Evolutionary conservation across 345 rosid species (phyloP), one percentile per base, ranked within the genome.

Genomic region (Populus nigra): DNA sequence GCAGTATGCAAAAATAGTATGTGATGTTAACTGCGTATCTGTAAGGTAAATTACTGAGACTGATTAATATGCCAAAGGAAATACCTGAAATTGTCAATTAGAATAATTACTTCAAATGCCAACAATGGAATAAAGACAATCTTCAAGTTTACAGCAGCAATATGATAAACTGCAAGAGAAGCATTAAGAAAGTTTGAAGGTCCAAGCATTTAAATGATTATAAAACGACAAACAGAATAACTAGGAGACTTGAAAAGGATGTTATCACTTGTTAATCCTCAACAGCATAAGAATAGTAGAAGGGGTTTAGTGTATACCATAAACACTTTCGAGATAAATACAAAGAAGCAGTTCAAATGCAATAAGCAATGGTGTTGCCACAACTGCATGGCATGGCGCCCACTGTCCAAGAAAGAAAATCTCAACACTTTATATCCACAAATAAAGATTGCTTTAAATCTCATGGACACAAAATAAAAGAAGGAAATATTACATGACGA

Each of bases 341-440:
- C 98, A 96, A 76, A 96, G 97, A 65, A 96, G 98, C 79, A 96
- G 83, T 83, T 96, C 99, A 83, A 93, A 96, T 72, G 98, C 96
- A 79, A 93, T 53, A 82, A 96, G 92, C 88, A 96, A 88, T 8
- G 99, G 99, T 79, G 92, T 89, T 4, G 99, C 97, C 6, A 91
- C 95, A 79, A 96, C 73, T 68, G 99, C 90, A 87, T 96, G 99
- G 87, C 99, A 96, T 17, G 99, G 99, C 70, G 99, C 98, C 99
- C 99, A 96, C 99, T 96, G 92, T 88, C 75, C 73, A 85, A 81
- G 76, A 47, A 82, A 82, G 57, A 71, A 84, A 72, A 78, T 62
- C 53, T 53, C 72, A 75, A 71, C 49, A 65, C 20, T 41, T 73
- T 38, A 77, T 22, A 68, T 71, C 49, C 50, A 27, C 6, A 31